Conservation (phyloP, 2,329 filamentous ascomycete genomes). For the Sporothrix dimorphospora region DNA sequence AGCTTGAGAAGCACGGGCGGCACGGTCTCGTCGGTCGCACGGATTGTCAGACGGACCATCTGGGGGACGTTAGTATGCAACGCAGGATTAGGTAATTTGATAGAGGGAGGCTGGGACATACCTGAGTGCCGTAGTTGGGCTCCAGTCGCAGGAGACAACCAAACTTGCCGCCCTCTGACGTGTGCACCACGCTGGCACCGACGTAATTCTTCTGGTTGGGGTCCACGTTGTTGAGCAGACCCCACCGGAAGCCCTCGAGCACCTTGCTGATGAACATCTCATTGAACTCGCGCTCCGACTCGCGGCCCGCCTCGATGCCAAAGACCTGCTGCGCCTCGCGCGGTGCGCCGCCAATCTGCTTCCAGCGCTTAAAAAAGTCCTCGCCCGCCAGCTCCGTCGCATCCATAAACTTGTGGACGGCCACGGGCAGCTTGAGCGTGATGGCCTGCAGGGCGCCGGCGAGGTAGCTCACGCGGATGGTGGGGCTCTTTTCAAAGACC, state of each 20-base stretch:
- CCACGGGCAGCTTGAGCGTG: constrained; percentile 85
- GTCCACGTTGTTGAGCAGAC: constrained; percentile 81
- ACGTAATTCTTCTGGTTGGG: constrained; percentile 94
- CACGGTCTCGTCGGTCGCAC: constrained; percentile 89
- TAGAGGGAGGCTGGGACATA: no score
- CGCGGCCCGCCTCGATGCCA: constrained; percentile 58
- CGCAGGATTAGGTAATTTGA: no score
- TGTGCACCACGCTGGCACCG: constrained; percentile 84
- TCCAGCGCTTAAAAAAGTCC: constrained; percentile 99
- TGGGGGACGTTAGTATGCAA: constrained; percentile 44
- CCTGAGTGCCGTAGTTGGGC: constrained; percentile 89
- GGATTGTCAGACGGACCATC: constrained; percentile 95
- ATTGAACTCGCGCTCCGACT: constrained; percentile 64
- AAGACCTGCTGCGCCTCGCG: constrained; percentile 90
- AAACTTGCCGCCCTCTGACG: constrained; percentile 82
- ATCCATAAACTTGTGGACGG: constrained; percentile 96
- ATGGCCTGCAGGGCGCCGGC: constrained; percentile 91
- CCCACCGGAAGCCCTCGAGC: constrained; percentile 88
- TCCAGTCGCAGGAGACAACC: constrained; percentile 92
- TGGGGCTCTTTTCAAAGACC: constrained; percentile 82
- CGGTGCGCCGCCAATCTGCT: constrained; percentile 89
- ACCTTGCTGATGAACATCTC: constrained; percentile 71
- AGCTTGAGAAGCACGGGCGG: constrained; percentile 77
- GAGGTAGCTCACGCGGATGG: constrained; percentile 90
- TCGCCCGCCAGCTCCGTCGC: constrained; percentile 82